Conservation (phyloP, 495 filamentous ascomycete species). For the Tuber calosporum region DNA sequence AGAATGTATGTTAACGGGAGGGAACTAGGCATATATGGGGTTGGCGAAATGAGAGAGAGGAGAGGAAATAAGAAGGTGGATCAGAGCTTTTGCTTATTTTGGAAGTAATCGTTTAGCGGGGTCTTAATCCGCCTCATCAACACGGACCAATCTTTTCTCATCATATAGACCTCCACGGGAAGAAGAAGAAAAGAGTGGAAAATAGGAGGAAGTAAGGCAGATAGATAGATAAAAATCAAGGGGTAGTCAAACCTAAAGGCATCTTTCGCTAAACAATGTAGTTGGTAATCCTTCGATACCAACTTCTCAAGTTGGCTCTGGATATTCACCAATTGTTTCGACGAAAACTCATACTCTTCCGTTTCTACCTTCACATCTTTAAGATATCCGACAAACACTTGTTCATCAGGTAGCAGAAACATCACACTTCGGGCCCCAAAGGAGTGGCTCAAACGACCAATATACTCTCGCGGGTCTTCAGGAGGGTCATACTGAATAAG, state of each 20-base stretch:
- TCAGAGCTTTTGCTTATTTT: slow-evolving; percentile 44
- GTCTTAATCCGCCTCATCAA: slow-evolving; percentile 55
- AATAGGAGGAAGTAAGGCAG: too few relatives aligned
- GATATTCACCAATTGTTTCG: slow-evolving; percentile 30
- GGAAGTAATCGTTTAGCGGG: slow-evolving; percentile 45
- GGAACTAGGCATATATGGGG: neutral
- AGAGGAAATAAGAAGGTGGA: slow-evolving; percentile 13
- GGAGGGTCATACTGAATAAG: slow-evolving; percentile 40
- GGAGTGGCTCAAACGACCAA: slow-evolving; percentile 19
- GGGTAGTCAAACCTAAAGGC: slow-evolving; percentile 37
- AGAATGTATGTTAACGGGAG: slow-evolving; percentile 13
- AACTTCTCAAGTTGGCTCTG: slow-evolving; percentile 34
- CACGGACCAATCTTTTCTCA: slow-evolving; percentile 50
- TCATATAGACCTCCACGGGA: slow-evolving; percentile 19
- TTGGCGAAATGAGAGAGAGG: neutral
- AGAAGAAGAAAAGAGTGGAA: neutral
- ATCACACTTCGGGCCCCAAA: slow-evolving; percentile 20
- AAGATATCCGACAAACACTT: slow-evolving; percentile 23
- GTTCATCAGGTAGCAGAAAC: slow-evolving; percentile 33
- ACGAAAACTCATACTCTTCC: slow-evolving; percentile 40
- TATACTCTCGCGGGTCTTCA: slow-evolving; percentile 31
- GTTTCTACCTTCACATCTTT: slow-evolving; percentile 23
- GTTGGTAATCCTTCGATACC: slow-evolving; percentile 34
- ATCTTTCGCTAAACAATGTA: slow-evolving; percentile 35
- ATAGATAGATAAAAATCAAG: neutral